phyloP scores from a whole-genome alignment of 2,329 filamentous ascomycete genomes.

The Pestalotiopsis sp. region DNA sequence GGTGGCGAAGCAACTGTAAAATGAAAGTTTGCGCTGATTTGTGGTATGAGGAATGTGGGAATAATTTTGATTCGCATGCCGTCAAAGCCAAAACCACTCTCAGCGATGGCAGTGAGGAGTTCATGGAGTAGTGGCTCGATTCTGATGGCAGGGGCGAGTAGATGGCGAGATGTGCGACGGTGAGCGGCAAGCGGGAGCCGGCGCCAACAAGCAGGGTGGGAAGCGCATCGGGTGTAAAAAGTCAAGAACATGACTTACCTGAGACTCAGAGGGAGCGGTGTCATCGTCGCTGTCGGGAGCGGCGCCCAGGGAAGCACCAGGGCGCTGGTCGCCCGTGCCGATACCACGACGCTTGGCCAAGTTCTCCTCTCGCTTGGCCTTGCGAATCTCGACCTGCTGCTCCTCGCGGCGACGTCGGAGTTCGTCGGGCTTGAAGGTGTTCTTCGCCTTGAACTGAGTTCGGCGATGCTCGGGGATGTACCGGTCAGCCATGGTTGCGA shows the following conservation, averaged over 20 bases:
- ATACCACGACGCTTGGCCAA: constrained; percentile 97
- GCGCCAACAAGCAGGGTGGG: background rate
- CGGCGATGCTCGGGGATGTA: constrained; percentile 99
- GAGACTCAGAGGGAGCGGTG: constrained; percentile 88
- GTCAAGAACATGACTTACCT: constrained; percentile 66
- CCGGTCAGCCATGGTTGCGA: constrained; percentile 86
- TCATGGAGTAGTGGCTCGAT: background rate
- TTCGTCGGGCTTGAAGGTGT: constrained; percentile 98
- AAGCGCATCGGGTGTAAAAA: constrained; percentile 1
- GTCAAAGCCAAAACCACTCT: background rate
- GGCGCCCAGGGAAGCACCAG: constrained; percentile 81
- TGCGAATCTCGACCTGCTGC: constrained; percentile 98
- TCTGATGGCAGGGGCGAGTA: background rate
- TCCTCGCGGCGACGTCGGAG: constrained; percentile 97
- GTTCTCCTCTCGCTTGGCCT: constrained; percentile 98
- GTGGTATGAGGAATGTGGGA: constrained; percentile 14
- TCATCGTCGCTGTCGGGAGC: constrained; percentile 98
- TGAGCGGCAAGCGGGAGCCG: background rate
- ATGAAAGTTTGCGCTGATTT: background rate
- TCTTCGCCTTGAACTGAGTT: constrained; percentile 99
- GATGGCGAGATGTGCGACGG: background rate
- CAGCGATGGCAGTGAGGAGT: background rate
- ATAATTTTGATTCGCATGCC: constrained; percentile 13
- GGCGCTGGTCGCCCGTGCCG: constrained; percentile 76
- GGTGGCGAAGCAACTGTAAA: background rate